These are phyloP conservation scores for Buxus sempervirens DNA, from an alignment of 164 flowering plant species.

Conservation along the genomic window DNA sequence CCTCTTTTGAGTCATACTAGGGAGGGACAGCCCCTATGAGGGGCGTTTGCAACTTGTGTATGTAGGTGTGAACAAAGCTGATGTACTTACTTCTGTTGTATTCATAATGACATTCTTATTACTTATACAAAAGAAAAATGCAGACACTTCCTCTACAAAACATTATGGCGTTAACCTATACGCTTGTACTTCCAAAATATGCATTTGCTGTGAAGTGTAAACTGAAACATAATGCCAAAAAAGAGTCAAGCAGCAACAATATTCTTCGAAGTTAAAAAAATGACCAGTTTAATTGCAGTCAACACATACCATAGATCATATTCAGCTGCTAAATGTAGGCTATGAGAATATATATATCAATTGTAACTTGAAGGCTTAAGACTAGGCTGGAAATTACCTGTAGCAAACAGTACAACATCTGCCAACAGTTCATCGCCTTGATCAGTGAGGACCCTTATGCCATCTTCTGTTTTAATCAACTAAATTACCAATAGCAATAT, in stretches of 20 bases:
- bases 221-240: not conserved
- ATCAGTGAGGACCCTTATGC: constrained; percentile 76
- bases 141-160: too few relatives aligned
- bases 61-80: too few relatives aligned
- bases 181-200: too few relatives aligned
- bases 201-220: too few relatives aligned
- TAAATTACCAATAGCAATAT: constrained; percentile 19
- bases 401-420: constrained; percentile 96
- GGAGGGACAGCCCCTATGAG: too few relatives aligned
- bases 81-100: too few relatives aligned
- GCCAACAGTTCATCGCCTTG: constrained; percentile 80
- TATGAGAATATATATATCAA: not conserved
- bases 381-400: constrained; percentile 50
- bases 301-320: not conserved
- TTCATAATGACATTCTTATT: too few relatives aligned
- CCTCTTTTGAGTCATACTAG: too few relatives aligned
- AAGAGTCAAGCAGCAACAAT: not conserved
- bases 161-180: too few relatives aligned
- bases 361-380: not conserved
- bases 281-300: not conserved
- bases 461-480: constrained; percentile 76
- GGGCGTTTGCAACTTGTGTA: too few relatives aligned
- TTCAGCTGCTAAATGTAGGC: not conserved
- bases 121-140: too few relatives aligned
- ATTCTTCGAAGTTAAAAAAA: not conserved